These are phyloP conservation scores for Gracilaria domingensis DNA, from an alignment of 23 red algal genomes.

Conservation along the genomic window DNA sequence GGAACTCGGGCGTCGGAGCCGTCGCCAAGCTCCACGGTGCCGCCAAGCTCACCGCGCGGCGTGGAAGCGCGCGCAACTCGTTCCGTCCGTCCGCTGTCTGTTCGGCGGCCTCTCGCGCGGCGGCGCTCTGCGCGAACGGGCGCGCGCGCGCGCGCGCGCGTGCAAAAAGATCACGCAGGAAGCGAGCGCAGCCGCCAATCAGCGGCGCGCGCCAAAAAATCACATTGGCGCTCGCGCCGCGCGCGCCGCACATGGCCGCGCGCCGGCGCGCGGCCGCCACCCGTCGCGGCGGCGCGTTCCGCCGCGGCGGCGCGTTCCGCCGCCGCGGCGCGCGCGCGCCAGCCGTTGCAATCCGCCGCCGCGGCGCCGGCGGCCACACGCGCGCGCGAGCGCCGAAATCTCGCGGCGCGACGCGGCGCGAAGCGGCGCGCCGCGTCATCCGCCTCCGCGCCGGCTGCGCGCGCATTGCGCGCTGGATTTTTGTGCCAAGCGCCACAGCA, in stretches of 20 bases:
- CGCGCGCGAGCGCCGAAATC: neutral
- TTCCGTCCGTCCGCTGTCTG: neutral
- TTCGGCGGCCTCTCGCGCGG: too few relatives aligned
- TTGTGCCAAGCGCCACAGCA: neutral
- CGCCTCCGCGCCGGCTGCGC: constrained; percentile 2
- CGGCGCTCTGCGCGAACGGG: too few relatives aligned
- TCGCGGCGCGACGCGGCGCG: too few relatives aligned
- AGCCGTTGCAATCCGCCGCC: neutral
- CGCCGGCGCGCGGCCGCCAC: too few relatives aligned
- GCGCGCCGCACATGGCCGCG: too few relatives aligned
- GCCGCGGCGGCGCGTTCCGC: too few relatives aligned
- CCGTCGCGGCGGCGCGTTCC: too few relatives aligned
- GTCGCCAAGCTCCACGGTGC: too few relatives aligned
- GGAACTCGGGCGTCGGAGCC: neutral
- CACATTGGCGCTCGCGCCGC: too few relatives aligned
- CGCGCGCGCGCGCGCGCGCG: too few relatives aligned
- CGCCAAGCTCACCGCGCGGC: neutral
- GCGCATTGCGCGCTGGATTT: neutral
- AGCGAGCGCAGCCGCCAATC: neutral
- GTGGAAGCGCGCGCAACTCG: neutral
- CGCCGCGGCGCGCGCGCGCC: neutral
- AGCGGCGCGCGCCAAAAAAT: too few relatives aligned
- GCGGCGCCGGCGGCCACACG: neutral
- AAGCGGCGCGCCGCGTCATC: neutral
- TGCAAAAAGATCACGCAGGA: too few relatives aligned